Evolutionary conservation across 2,329 filamentous ascomycete species (phyloP).

Genomic region (Fusarium nelsonii): DNA sequence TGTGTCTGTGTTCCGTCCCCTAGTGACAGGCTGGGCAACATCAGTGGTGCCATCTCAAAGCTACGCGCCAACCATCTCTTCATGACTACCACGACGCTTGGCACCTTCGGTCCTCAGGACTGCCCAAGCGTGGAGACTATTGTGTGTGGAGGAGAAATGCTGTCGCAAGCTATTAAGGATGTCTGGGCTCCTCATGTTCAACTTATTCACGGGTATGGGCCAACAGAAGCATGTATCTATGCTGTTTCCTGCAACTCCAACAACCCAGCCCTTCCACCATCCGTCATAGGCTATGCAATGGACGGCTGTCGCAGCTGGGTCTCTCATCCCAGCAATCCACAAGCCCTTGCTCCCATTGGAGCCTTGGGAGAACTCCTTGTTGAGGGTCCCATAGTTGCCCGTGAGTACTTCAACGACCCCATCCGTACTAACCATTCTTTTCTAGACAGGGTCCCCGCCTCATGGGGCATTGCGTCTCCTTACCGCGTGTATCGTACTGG

Average conservation of each 20-base stretch:
- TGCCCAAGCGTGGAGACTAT: background rate
- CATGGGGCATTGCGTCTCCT: background rate
- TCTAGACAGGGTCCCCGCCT: background rate
- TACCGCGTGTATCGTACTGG: slow-evolving; percentile 1
- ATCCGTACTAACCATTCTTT: background rate
- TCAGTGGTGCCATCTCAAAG: background rate
- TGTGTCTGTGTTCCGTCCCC: background rate
- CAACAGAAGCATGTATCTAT: slow-evolving; percentile 2
- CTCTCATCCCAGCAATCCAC: background rate
- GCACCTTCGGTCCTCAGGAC: background rate
- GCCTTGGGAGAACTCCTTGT: slow-evolving; percentile 1
- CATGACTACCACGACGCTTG: background rate
- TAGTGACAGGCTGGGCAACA: background rate
- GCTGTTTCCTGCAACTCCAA: background rate
- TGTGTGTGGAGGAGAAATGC: background rate
- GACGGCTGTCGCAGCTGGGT: background rate
- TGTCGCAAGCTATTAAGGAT: background rate
- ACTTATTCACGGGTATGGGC: background rate
- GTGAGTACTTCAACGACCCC: background rate
- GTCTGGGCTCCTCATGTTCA: background rate
- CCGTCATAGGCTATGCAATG: background rate
- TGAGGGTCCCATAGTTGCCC: background rate
- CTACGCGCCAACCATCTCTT: background rate
- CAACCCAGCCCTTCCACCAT: background rate
- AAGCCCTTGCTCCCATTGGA: background rate